Base-by-base conservation (phyloP, 2,329 filamentous ascomycete genomes). In the Trichoderma atrobrunneum region DNA sequence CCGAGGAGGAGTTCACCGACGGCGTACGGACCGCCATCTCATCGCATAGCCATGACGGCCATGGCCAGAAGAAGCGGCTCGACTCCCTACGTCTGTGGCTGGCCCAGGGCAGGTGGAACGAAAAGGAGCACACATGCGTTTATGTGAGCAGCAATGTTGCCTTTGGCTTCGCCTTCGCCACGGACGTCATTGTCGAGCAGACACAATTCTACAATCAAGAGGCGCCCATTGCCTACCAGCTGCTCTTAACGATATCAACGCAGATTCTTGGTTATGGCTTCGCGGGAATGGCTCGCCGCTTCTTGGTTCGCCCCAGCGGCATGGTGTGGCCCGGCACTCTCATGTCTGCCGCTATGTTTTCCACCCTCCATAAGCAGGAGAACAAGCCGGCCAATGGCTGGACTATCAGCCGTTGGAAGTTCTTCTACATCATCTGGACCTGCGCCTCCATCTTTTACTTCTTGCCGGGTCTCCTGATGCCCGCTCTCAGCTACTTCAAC, bases 251-350 rank as follows among this genome's bases (percentile, higher is more conserved):
- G 0, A 86, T 97, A 18, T 96, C 93, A 3, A 96, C 93, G 0
- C 94, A 97, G 79, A 93, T 96, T 32, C 84, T 97, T 39, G 94
- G 94, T 16, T 97, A 97, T 80, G 91, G 93, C 3, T 94, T 97
- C 79, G 94, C 94, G 64, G 94, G 94, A 2, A 85, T 97, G 57
- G 93, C 93, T 2, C 87, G 93, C 72, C 89, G 92, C 64, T 96
- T 94, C 79, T 86, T 97, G 5, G 93, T 97, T 32, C 89, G 93
- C 30, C 94, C 94, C 0, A 93, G 92, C 74, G 93, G 93, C 72
- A 97, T 97, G 92, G 94, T 97, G 62, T 97, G 94, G 94, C 94
- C 94, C 1, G 92, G 92, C 26, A 97, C 94, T 0, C 85, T 97
- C 64, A 94, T 95, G 87, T 95, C 93, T 24, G 93, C 93, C 0